Percentiles rank a stretch among this genome's conserved stretches.
phyloP scores from a whole-genome alignment of 2,329 filamentous ascomycete species.

The Thielaviopsis euricoi region DNA sequence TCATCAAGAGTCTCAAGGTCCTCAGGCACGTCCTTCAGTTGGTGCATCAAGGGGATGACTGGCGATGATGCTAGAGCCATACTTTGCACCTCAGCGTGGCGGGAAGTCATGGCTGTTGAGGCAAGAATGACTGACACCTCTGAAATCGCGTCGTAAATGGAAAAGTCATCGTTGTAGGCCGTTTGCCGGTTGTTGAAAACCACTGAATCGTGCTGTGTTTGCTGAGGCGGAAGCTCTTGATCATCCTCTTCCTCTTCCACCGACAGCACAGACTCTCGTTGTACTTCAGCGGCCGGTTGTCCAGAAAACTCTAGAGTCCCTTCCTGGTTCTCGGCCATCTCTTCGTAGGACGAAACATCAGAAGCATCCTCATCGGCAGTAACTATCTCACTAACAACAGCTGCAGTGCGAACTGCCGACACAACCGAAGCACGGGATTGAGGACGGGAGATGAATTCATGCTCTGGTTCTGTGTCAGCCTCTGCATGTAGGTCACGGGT shows the following conservation, averaged over 20 bases:
- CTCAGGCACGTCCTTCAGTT: background rate
- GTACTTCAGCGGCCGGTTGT: background rate
- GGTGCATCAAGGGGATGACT: background rate
- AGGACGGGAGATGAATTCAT: background rate
- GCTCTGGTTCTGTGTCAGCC: background rate
- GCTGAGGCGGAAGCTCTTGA: background rate
- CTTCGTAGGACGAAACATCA: background rate
- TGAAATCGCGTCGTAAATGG: background rate
- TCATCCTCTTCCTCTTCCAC: background rate
- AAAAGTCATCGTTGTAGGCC: background rate
- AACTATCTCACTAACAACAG: background rate
- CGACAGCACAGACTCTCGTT: background rate
- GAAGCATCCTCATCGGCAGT: background rate
- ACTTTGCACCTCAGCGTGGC: background rate
- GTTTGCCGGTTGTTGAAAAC: background rate
- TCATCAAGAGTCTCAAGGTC: background rate
- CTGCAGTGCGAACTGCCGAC: background rate
- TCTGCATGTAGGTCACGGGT: background rate
- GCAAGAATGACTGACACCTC: background rate
- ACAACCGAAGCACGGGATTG: background rate
- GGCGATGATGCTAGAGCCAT: background rate
- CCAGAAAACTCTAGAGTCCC: background rate
- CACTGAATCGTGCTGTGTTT: background rate
- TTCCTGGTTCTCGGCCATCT: background rate
- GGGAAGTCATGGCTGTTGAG: background rate